Percentiles rank a stretch among this genome's conserved stretches.
Conservation (phyloP, 2,329 filamentous ascomycete species). For the Bipolaris cookei region DNA sequence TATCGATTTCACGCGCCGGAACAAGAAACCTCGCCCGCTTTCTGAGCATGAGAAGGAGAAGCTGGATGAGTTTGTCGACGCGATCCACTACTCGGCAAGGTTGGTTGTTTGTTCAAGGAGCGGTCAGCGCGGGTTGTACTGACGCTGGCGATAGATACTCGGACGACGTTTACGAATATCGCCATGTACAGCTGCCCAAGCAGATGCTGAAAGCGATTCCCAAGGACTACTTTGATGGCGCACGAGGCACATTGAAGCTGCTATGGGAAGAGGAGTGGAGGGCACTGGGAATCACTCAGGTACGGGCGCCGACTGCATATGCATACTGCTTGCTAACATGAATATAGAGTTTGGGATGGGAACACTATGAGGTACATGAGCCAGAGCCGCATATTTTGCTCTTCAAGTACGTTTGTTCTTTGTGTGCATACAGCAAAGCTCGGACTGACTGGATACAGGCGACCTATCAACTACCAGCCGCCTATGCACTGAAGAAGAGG, state of each 20-base stretch:
- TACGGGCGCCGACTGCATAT: conserved; percentile 49
- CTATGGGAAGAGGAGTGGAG: conserved; percentile 99
- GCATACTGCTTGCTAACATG: conserved; percentile 15
- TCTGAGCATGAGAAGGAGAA: conserved; percentile 80
- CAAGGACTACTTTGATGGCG: conserved; percentile 87
- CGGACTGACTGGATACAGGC: conserved; percentile 57
- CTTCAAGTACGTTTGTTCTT: conserved; percentile 78
- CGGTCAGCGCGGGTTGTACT: conserved; percentile 26
- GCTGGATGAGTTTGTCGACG: conserved; percentile 89
- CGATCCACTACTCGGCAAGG: conserved; percentile 94
- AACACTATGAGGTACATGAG: conserved; percentile 99
- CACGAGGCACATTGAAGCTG: conserved; percentile 91
- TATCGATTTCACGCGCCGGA: conserved; percentile 85
- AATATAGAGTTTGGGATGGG: conserved; percentile 90
- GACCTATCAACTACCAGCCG: conserved; percentile 83
- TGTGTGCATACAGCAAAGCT: neutral
- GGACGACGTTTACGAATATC: conserved; percentile 92
- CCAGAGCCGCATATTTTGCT: conserved; percentile 97
- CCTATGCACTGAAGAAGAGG: conserved; percentile 54
- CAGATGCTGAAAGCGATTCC: conserved; percentile 98
- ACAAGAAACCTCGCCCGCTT: conserved; percentile 81
- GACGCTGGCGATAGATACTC: conserved; percentile 72
- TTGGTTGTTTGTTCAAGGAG: conserved; percentile 54
- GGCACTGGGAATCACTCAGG: conserved; percentile 95
- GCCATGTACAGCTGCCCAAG: conserved; percentile 96